Percentiles rank a stretch among this genome's conserved stretches.
Conservation (phyloP, 2,329 filamentous ascomycete genomes). For the Ceratocystis eucalypticola region DNA sequence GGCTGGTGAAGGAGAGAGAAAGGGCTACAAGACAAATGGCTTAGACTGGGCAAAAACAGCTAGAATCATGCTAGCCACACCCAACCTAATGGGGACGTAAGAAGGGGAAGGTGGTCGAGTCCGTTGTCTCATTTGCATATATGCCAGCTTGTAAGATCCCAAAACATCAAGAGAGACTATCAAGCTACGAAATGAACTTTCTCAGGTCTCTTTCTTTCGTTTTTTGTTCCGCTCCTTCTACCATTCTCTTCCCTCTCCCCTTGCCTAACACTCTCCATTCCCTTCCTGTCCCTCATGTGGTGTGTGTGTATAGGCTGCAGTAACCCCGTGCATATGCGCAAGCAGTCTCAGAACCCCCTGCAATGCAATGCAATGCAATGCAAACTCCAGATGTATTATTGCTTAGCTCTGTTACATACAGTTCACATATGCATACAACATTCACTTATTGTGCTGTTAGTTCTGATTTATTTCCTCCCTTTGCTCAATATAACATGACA, state of each 20-base stretch:
- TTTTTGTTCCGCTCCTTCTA: not conserved
- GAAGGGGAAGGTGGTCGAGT: not conserved
- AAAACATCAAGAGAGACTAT: not conserved
- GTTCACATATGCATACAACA: not conserved
- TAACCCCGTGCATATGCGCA: not conserved
- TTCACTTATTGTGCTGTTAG: not conserved
- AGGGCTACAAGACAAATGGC: not conserved
- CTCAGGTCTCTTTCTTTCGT: not conserved
- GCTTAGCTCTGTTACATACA: not conserved
- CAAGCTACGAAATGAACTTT: not conserved
- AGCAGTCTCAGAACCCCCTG: not conserved
- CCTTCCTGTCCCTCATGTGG: not conserved
- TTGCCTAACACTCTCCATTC: not conserved
- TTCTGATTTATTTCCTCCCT: not conserved
- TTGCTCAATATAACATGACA: not conserved
- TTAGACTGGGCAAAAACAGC: not conserved
- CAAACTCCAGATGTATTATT: not conserved
- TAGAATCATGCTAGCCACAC: not conserved
- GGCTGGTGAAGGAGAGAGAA: not conserved
- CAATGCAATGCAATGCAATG: not conserved
- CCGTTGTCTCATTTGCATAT: not conserved
- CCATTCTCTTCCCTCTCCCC: not conserved
- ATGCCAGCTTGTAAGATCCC: not conserved
- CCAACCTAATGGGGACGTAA: not conserved
- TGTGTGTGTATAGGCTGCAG: slow-evolving; percentile 2